A percentile compares a stretch with the other conserved stretches of the same genome.
Evolutionary conservation across 805 yeast species (phyloP).

Genomic region (Kluyveromyces starmeri): DNA sequence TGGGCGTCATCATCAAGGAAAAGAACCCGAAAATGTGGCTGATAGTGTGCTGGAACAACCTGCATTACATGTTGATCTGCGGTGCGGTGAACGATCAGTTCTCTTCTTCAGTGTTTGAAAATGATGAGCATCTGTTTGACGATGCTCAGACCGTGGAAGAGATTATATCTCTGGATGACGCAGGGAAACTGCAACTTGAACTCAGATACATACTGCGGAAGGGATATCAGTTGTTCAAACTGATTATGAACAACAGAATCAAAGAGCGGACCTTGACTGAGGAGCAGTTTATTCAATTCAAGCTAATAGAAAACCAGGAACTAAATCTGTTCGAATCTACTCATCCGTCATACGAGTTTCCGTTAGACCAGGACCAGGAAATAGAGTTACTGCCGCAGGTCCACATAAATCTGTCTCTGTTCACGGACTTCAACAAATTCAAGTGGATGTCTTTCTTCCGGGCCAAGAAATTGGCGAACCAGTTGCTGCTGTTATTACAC

Average conservation of each 20-base stretch:
- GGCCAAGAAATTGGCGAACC: conserved; percentile 7
- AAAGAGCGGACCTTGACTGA: conserved; percentile 3
- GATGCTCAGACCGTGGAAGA: conserved; percentile 6
- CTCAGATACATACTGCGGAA: conserved; percentile 6
- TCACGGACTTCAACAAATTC: conserved; percentile 6
- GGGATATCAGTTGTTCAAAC: conserved; percentile 8
- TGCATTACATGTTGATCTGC: conserved; percentile 3
- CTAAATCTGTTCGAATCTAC: conserved; percentile 6
- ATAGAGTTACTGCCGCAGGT: conserved; percentile 3
- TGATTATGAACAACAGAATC: conserved; percentile 4
- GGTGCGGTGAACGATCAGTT: conserved; percentile 4
- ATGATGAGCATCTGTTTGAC: conserved; percentile 7
- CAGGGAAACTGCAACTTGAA: conserved; percentile 8
- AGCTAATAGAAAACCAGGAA: conserved; percentile 6
- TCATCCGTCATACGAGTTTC: conserved; percentile 5
- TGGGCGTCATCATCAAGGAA: not conserved
- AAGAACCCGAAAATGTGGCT: conserved; percentile 2
- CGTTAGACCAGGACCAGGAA: conserved; percentile 1
- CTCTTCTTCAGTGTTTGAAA: conserved; percentile 5
- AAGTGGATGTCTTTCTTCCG: conserved; percentile 3
- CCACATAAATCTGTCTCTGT: conserved; percentile 4
- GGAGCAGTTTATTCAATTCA: conserved; percentile 6
- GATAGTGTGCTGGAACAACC: conserved; percentile 1
- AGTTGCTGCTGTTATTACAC: conserved; percentile 7
- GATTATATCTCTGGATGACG: conserved; percentile 8